Evolutionary conservation across 2,329 filamentous ascomycete species (phyloP).

Genomic region (Mollisiaceae sp.): DNA sequence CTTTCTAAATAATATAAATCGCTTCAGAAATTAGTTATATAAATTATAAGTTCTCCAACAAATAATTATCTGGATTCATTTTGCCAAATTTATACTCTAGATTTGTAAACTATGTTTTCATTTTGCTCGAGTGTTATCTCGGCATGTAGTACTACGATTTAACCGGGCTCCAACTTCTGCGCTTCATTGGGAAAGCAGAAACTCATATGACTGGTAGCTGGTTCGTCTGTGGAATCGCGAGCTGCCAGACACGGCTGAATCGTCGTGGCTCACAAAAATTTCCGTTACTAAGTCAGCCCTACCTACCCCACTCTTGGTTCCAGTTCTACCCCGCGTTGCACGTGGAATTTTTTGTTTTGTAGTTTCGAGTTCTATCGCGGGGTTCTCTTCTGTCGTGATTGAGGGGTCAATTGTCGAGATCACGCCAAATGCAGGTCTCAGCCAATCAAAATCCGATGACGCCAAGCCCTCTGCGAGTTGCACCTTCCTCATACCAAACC

Average conservation of each 20-base stretch:
- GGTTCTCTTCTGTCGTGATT: neutral
- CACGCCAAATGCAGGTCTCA: neutral
- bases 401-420: neutral
- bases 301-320: too few relatives aligned
- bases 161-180: neutral
- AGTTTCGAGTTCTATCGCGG: neutral
- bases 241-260: too few relatives aligned
- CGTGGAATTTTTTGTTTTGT: neutral
- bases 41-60: too few relatives aligned
- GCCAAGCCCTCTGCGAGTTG: neutral
- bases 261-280: too few relatives aligned
- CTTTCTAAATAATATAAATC: too few relatives aligned
- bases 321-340: neutral
- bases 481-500: neutral
- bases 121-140: neutral
- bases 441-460: neutral
- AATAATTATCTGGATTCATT: too few relatives aligned
- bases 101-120: too few relatives aligned
- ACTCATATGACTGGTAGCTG: neutral
- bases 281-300: too few relatives aligned
- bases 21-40: too few relatives aligned
- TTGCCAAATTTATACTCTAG: too few relatives aligned
- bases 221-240: too few relatives aligned
- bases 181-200: neutral
- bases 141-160: neutral